Base-by-base conservation (phyloP, 163 green algal genomes). In the Chlorella variabilis region DNA sequence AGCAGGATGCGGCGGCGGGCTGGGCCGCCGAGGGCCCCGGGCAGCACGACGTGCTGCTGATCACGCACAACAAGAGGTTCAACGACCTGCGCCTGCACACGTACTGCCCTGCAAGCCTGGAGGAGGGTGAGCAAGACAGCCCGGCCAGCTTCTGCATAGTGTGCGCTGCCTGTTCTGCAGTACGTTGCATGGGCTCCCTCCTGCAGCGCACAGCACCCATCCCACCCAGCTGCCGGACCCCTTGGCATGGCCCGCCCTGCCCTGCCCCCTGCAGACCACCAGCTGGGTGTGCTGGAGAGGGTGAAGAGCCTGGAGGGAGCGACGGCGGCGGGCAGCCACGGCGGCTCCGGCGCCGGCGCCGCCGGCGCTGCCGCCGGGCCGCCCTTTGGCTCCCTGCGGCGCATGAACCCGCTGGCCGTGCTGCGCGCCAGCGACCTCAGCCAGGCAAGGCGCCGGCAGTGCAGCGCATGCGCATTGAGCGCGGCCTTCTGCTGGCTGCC, bases 51-150 rank as follows among this genome's bases (percentile, higher is more conserved):
- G 86, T 92, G 59, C 62, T 75, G 18, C 71, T 91, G 0, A 86
- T 93, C n/a, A 38, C 80, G 45, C 87, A 93, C 77, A 73, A 66
- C 23, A 78, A 87, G 65, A 82, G 89, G 18, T 87, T 87, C 78
- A 86, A 87, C 27, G 87, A 93, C 77, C 87, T 93, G 13, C 75
- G 78, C 38, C 56, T 77, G 49, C 51, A 84, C 51, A 81, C 49
- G 29, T 85, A 76, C 54, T n/a, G 36, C 0, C 71, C 54, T 0
- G 4, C 36, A 20, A 36, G 56, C 34, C 49, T 86, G 67, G 66
- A 71, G 61, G 58, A 18, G 2, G 3, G 34, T 27, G 56, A 21
- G 11, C 4, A 34, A n/a, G 41, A 38, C 18, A 59, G 38, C 27
- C 21, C 21, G 25, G 36, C 5, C 25, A 11, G 8, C 25, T 9